Base-by-base conservation (phyloP, 2,329 filamentous ascomycete genomes). In the Metarhizium rileyi region DNA sequence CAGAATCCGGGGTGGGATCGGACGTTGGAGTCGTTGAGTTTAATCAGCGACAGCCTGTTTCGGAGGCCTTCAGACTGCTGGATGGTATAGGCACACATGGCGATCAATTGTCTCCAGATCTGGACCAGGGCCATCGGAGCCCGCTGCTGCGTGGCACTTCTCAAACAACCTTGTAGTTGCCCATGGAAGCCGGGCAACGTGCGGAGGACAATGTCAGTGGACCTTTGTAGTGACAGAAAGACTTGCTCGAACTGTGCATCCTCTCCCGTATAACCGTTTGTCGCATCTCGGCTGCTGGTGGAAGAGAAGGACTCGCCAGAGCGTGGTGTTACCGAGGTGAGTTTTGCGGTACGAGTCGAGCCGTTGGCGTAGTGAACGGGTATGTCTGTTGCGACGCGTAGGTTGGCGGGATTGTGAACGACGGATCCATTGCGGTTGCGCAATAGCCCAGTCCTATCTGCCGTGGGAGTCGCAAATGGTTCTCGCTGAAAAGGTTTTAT, bases 181-280 rank as follows among this genome's bases (percentile, higher is more conserved):
- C 73, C 73, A 52, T 82, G 81, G 53, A 88, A 82, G 49, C 72
- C 72, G 1, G 89, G 89, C 25, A 95, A 70, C 1, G 82, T 83
- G 40, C 80, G 79, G 56, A 87, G 76, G 26, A 89, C 83, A 45
- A 87, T 73, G 45, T 90, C 86, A 20, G 86, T 84, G 1, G 88
- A 86, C 48, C 76, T 78, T 43, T 84, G 82, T 23, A 95, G 72
- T 43, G 86, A 85, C 30, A 89, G 63, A 68, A 87, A 95, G 22
- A 96, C 88, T 53, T 75, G 80, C 54, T 95, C 90, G 56, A 95
- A 95, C 26, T 83, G 77, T 16, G 79, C 77, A 57, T 95, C 89
- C 54, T 95, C 88, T 55, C 89, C 86, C 2, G 77, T 78, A 46
- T 83, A 79, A 46, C 89, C 86, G 9, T 80, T 64, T 40, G 76